phyloP scores from a whole-genome alignment of 1,284 basidiomycete species.

The Microbotryum intermedium region DNA sequence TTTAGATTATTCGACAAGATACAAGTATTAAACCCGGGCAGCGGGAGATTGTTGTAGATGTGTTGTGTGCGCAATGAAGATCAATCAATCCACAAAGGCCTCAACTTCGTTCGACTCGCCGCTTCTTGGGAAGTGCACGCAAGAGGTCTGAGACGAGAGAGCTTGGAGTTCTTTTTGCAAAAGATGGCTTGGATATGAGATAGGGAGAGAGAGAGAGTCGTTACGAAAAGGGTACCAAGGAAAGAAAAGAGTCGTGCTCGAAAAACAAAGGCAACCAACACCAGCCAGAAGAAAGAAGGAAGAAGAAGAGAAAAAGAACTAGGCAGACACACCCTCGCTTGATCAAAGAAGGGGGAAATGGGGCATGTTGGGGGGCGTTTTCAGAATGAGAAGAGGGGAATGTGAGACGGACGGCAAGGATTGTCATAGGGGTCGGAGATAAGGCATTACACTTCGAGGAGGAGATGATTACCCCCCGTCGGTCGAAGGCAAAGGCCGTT shows the following conservation, averaged over 20 bases:
- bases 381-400: no score
- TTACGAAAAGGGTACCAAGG: not conserved
- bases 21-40: constrained; percentile 54
- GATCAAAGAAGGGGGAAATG: not conserved
- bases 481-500: no score
- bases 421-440: not conserved
- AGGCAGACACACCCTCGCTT: not conserved
- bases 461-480: no score
- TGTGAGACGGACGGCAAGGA: not conserved
- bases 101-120: no score
- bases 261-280: not conserved
- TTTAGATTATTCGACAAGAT: constrained; percentile 79
- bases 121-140: no score
- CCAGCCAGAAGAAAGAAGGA: no score
- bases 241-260: not conserved
- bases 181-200: not conserved
- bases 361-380: no score
- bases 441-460: not conserved
- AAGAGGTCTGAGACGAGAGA: no score
- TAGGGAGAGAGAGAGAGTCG: not conserved
- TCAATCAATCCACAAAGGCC: no score
- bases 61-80: not conserved
- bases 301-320: not conserved
- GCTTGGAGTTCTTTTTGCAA: not conserved
- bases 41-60: not conserved